Conservation (phyloP, 2,329 filamentous ascomycete species). For the Dactylellina leptospora region DNA sequence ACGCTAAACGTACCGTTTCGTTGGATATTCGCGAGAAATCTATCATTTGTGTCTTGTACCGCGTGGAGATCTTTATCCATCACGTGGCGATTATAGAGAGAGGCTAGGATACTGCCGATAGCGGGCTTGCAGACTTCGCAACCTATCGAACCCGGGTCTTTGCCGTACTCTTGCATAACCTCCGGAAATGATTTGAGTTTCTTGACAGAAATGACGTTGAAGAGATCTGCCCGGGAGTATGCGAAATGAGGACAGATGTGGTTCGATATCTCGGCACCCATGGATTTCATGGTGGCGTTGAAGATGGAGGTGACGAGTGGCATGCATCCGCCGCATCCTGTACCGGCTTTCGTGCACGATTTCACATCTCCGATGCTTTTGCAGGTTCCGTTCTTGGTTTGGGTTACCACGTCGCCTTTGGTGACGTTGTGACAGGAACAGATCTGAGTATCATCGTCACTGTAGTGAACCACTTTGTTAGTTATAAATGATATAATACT, state of each 20-base stretch:
- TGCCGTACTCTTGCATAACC: slow-evolving; percentile 81
- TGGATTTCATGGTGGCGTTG: slow-evolving; percentile 83
- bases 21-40: slow-evolving; percentile 88
- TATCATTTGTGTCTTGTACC: slow-evolving; percentile 89
- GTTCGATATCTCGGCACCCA: slow-evolving; percentile 88
- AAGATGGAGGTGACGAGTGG: slow-evolving; percentile 88
- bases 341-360: slow-evolving; percentile 88
- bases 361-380: slow-evolving; percentile 85
- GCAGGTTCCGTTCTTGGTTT: slow-evolving; percentile 79
- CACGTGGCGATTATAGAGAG: slow-evolving; percentile 83
- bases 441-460: slow-evolving; percentile 82
- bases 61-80: slow-evolving; percentile 76
- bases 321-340: slow-evolving; percentile 89
- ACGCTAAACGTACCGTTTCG: slow-evolving; percentile 91
- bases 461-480: slow-evolving; percentile 56
- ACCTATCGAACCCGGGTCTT: slow-evolving; percentile 74
- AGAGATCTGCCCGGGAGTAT: slow-evolving; percentile 86
- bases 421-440: slow-evolving; percentile 94
- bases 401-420: slow-evolving; percentile 78
- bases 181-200: slow-evolving; percentile 74
- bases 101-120: slow-evolving; percentile 80
- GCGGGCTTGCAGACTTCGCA: slow-evolving; percentile 89
- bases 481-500: background rate
- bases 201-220: slow-evolving; percentile 85
- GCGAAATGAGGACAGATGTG: slow-evolving; percentile 84